phyloP scores from a whole-genome alignment of 2,329 filamentous ascomycete species.

The Beauveria asiatica region DNA sequence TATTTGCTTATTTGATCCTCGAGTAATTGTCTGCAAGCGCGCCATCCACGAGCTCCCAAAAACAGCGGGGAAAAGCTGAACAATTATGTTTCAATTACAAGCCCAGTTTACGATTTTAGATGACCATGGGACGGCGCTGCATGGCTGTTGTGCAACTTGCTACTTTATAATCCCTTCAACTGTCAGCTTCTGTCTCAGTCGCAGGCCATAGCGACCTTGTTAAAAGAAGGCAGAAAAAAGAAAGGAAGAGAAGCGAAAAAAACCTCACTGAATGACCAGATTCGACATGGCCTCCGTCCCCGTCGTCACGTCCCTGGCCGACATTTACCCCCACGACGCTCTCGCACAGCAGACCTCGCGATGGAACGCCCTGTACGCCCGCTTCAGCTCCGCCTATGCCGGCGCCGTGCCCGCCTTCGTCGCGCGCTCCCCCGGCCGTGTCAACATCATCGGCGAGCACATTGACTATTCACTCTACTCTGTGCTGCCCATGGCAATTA shows the following conservation, averaged over 20 bases:
- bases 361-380: slow-evolving; percentile 65
- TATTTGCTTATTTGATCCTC: neutral
- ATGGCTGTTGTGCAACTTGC: neutral
- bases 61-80: slow-evolving; percentile 2
- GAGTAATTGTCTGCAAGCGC: slow-evolving; percentile 12
- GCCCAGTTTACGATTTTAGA: neutral
- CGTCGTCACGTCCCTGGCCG: slow-evolving; percentile 62
- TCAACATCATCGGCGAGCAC: slow-evolving; percentile 98
- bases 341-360: slow-evolving; percentile 58
- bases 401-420: slow-evolving; percentile 63
- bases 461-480: slow-evolving; percentile 98
- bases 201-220: too few relatives aligned
- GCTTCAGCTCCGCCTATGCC: slow-evolving; percentile 64
- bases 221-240: neutral
- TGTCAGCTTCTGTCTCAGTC: too few relatives aligned
- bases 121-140: neutral
- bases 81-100: neutral
- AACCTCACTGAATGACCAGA: too few relatives aligned
- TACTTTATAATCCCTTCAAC: too few relatives aligned
- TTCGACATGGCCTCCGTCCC: slow-evolving; percentile 45
- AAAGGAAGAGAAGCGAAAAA: neutral
- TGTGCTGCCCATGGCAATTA: slow-evolving; percentile 91
- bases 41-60: neutral
- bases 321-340: slow-evolving; percentile 75
- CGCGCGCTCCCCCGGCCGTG: slow-evolving; percentile 81